phyloP scores from a whole-genome alignment of 2,329 filamentous ascomycete genomes.

The Orbilia ellipsospora region DNA sequence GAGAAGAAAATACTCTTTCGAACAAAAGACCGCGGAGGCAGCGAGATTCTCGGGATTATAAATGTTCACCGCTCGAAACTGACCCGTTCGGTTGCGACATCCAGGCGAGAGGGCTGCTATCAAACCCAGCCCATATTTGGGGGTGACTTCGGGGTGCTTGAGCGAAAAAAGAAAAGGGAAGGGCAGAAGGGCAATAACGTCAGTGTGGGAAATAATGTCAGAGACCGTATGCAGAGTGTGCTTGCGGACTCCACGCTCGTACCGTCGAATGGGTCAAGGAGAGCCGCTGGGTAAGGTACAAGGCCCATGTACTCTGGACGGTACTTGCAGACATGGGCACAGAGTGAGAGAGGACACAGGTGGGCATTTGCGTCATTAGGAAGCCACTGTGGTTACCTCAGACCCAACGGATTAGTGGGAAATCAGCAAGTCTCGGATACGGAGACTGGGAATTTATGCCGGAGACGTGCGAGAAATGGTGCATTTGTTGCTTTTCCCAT shows the following conservation, averaged over 20 bases:
- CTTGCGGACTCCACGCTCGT: slow-evolving; percentile 54
- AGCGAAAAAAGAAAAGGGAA: slow-evolving; percentile 22
- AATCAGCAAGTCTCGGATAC: slow-evolving; percentile 54
- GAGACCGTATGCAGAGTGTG: slow-evolving; percentile 54
- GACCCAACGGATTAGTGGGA: slow-evolving; percentile 43
- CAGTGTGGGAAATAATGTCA: slow-evolving; percentile 38
- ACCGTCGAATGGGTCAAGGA: slow-evolving; percentile 54
- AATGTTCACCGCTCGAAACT: slow-evolving; percentile 31
- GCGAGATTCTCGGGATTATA: slow-evolving; percentile 54
- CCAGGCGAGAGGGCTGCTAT: slow-evolving; percentile 53
- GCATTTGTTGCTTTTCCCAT: slow-evolving; percentile 56
- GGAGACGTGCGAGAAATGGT: slow-evolving; percentile 53
- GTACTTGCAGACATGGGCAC: slow-evolving; percentile 21
- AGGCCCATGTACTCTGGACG: neutral
- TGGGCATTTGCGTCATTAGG: slow-evolving; percentile 55
- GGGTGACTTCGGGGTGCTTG: slow-evolving; percentile 41
- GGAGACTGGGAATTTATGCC: slow-evolving; percentile 55
- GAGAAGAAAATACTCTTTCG: slow-evolving; percentile 21
- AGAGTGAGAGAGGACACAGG: slow-evolving; percentile 26
- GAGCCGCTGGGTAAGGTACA: slow-evolving; percentile 53
- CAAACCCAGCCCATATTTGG: slow-evolving; percentile 48
- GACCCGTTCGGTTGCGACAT: slow-evolving; percentile 55
- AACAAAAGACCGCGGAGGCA: slow-evolving; percentile 25
- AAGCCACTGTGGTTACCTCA: slow-evolving; percentile 35
- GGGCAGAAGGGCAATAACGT: slow-evolving; percentile 47